Evolutionary conservation across 768 basidiomycete genomes (phyloP).

Genomic region (Mycena floridula): DNA sequence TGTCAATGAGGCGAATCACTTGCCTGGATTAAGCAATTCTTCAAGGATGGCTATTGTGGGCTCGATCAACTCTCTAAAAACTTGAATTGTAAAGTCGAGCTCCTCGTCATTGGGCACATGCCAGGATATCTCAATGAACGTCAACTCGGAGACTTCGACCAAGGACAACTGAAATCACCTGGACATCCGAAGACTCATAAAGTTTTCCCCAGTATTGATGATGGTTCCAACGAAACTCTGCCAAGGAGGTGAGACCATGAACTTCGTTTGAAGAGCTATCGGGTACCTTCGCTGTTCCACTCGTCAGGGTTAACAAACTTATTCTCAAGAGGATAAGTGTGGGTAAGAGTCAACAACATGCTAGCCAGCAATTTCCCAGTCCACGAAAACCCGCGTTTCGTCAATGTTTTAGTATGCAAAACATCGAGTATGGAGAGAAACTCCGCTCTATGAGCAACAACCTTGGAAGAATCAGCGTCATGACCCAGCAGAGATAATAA

Average conservation of each 20-base stretch:
- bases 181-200: slow-evolving; percentile 63
- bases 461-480: too few relatives aligned
- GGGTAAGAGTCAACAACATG: slow-evolving; percentile 65
- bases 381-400: slow-evolving; percentile 80
- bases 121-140: slow-evolving; percentile 56
- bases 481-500: neutral
- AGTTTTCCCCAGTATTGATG: slow-evolving; percentile 78
- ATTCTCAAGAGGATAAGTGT: slow-evolving; percentile 78
- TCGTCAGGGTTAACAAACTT: slow-evolving; percentile 75
- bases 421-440: slow-evolving; percentile 54
- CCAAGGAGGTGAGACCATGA: too few relatives aligned
- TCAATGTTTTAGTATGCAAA: slow-evolving; percentile 64
- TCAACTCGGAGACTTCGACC: neutral
- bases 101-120: slow-evolving; percentile 69
- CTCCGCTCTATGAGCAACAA: slow-evolving; percentile 58
- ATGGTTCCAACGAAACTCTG: slow-evolving; percentile 67
- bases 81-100: slow-evolving; percentile 64
- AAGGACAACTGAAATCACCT: slow-evolving; percentile 31
- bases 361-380: slow-evolving; percentile 73
- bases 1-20: slow-evolving; percentile 9
- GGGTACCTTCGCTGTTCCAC: slow-evolving; percentile 64
- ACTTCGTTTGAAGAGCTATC: neutral
- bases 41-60: slow-evolving; percentile 57
- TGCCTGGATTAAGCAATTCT: slow-evolving; percentile 46
- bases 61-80: slow-evolving; percentile 62